phyloP scores from a whole-genome alignment of 2,329 filamentous ascomycete genomes.

The Nemania sp. region DNA sequence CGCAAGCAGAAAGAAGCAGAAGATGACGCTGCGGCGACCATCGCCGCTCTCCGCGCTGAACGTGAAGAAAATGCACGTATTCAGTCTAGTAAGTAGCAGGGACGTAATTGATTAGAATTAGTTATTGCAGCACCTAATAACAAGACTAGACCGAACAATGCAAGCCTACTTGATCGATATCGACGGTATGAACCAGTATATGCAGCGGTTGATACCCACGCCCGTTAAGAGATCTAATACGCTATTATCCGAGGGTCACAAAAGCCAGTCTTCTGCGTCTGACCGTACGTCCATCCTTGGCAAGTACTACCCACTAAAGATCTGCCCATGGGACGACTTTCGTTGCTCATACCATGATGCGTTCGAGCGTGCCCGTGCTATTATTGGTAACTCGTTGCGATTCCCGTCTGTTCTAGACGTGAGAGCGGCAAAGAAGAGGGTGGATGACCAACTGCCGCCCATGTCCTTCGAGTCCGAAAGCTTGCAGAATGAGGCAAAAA shows the following conservation, averaged over 20 bases:
- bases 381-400: not conserved
- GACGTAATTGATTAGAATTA: not conserved
- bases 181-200: not conserved
- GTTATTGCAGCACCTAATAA: not conserved
- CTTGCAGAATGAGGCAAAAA: not conserved
- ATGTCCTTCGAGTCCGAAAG: not conserved
- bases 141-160: not conserved
- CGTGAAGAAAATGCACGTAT: not conserved
- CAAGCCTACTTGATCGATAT: not conserved
- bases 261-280: not conserved
- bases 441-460: not conserved
- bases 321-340: not conserved
- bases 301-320: not conserved
- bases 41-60: too few relatives aligned
- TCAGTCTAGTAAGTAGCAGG: not conserved
- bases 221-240: not conserved
- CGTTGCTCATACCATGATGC: not conserved
- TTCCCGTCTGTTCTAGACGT: not conserved
- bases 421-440: not conserved
- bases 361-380: not conserved
- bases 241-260: not conserved
- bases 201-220: not conserved
- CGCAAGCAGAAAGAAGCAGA: not conserved
- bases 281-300: not conserved
- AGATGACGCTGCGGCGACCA: not conserved